Evolutionary conservation across 2,329 filamentous ascomycete genomes (phyloP).

Genomic region (Meredithiella fracta): DNA sequence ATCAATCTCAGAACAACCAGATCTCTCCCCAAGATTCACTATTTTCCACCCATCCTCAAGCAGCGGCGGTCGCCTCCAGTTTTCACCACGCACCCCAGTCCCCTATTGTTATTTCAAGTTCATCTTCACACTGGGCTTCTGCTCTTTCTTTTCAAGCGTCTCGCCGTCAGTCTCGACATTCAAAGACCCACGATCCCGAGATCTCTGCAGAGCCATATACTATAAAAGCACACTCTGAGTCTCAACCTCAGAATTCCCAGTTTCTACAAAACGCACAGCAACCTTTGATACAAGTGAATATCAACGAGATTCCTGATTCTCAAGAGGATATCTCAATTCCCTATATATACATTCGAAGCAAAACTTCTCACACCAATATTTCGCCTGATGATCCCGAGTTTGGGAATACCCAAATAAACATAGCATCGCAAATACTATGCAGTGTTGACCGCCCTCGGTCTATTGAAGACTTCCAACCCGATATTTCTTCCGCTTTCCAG

Average conservation of each 20-base stretch:
- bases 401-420: neutral
- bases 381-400: neutral
- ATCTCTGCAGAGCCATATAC: neutral
- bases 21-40: neutral
- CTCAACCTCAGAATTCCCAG: neutral
- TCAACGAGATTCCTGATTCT: slow-evolving; percentile 11
- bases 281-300: neutral
- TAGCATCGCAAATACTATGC: neutral
- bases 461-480: neutral
- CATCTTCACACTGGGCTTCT: neutral
- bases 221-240: neutral
- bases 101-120: neutral
- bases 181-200: neutral
- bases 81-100: neutral
- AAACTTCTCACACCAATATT: neutral
- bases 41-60: neutral
- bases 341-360: neutral
- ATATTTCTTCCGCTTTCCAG: neutral
- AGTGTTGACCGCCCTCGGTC: neutral
- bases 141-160: neutral
- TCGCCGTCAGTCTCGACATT: neutral
- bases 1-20: neutral
- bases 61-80: neutral
- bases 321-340: slow-evolving; percentile 4
- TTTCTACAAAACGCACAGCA: neutral